These are phyloP conservation scores for Blastomyces emzantsi DNA, from an alignment of 2,329 filamentous ascomycete species.

Conservation along the genomic window DNA sequence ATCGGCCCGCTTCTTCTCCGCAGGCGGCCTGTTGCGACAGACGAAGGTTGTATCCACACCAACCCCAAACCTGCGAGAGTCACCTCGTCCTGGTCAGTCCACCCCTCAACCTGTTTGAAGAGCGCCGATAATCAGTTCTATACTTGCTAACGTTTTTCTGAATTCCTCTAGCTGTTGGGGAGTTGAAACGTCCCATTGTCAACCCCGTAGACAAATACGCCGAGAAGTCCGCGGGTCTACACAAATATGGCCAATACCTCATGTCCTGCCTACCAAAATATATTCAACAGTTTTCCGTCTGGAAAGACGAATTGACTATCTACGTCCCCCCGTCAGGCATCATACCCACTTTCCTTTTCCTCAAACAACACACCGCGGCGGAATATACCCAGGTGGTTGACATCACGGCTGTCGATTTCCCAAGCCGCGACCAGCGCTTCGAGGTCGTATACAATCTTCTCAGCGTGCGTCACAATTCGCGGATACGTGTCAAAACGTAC, in stretches of 20 bases:
- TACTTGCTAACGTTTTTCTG: slow-evolving; percentile 7
- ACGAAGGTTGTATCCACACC: slow-evolving; percentile 51
- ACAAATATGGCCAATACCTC: slow-evolving; percentile 92
- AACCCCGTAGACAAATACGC: slow-evolving; percentile 92
- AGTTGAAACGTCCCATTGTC: slow-evolving; percentile 67
- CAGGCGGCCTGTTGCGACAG: slow-evolving; percentile 29
- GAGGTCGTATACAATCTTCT: slow-evolving; percentile 98
- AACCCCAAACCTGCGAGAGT: slow-evolving; percentile 57
- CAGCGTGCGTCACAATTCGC: slow-evolving; percentile 89
- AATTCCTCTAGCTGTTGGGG: slow-evolving; percentile 39
- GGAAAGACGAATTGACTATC: slow-evolving; percentile 97
- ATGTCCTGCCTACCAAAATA: slow-evolving; percentile 97
- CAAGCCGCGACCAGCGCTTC: slow-evolving; percentile 89
- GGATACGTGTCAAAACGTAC: slow-evolving; percentile 97
- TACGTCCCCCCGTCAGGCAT: slow-evolving; percentile 84
- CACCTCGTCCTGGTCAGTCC: slow-evolving; percentile 42
- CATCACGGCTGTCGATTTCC: slow-evolving; percentile 92
- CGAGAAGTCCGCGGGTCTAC: slow-evolving; percentile 75
- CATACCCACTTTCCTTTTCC: slow-evolving; percentile 83
- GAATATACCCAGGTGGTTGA: slow-evolving; percentile 92
- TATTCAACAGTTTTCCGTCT: slow-evolving; percentile 97
- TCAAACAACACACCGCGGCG: slow-evolving; percentile 95
- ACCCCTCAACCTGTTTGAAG: slow-evolving; percentile 5
- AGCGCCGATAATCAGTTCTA: not conserved
- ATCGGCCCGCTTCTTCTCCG: slow-evolving; percentile 31